Conservation (phyloP, 1,284 basidiomycete species). For the Moesziomyces aphidis region DNA sequence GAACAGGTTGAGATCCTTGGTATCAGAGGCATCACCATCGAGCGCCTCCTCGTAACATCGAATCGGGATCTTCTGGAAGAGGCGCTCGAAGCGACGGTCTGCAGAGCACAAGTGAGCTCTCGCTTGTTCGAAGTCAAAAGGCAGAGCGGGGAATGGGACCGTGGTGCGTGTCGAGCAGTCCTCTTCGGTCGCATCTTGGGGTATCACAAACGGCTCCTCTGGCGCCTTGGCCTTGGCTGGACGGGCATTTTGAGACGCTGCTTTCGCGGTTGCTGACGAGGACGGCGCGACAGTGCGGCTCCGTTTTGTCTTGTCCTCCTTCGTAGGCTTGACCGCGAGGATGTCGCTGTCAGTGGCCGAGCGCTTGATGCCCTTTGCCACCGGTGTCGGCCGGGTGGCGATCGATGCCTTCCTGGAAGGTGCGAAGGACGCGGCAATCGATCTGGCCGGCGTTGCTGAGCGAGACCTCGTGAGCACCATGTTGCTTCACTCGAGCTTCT, state of each 20-base stretch:
- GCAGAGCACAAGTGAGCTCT: conserved; percentile 77
- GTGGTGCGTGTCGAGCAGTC: conserved; percentile 50
- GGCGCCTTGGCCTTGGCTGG: conserved; percentile 19
- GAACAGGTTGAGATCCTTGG: conserved; percentile 70
- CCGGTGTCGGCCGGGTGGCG: conserved; percentile 16
- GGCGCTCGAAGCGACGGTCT: conserved; percentile 78
- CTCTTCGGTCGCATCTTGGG: conserved; percentile 32
- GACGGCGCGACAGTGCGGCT: not conserved
- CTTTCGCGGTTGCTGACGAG: not conserved
- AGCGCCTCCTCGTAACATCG: conserved; percentile 76
- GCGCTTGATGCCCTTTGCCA: conserved; percentile 16
- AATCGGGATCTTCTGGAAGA: conserved; percentile 77
- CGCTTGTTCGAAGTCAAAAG: conserved; percentile 80
- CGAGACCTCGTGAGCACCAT: conserved; percentile 47
- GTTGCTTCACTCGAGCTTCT: not conserved
- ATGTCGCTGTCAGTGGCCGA: conserved; percentile 36
- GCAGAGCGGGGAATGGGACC: conserved; percentile 69
- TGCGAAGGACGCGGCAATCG: conserved; percentile 30
- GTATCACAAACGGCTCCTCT: conserved; percentile 45
- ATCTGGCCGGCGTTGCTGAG: conserved; percentile 39
- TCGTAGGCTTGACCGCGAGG: not conserved
- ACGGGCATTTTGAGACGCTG: conserved; percentile 1
- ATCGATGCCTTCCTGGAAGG: conserved; percentile 34
- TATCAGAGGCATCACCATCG: conserved; percentile 35
- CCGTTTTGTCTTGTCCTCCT: conserved; percentile 8